A percentile compares a stretch with the other conserved stretches of the same genome.
Conservation (phyloP, 306 rosid genomes). For the Benincasa hispida region DNA sequence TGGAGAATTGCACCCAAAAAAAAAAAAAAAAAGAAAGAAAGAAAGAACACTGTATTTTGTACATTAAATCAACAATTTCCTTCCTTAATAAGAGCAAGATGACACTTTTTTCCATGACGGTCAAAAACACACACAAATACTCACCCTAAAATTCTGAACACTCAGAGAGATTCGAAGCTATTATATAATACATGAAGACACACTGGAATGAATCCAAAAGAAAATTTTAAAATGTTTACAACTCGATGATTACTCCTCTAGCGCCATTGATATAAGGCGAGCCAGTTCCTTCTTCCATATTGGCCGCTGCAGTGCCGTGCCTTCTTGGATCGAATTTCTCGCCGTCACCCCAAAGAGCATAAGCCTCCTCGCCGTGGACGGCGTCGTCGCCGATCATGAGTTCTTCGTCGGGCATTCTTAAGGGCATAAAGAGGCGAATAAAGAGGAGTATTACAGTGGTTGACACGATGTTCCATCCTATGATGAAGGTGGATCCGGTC, state of each 20-base stretch:
- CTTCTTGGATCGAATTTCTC: conserved; percentile 73
- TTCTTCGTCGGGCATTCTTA: conserved; percentile 83
- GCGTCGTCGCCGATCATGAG: conserved; percentile 85
- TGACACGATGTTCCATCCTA: conserved; percentile 80
- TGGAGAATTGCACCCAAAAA: background rate
- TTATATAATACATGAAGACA: background rate
- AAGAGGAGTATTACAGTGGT: conserved; percentile 60
- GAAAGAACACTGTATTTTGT: background rate
- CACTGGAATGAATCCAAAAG: background rate
- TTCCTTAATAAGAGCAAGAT: background rate
- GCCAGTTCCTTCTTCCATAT: conserved; percentile 8
- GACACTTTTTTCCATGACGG: background rate
- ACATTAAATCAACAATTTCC: background rate
- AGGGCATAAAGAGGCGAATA: conserved; percentile 53
- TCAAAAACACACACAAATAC: background rate
- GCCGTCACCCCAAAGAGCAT: conserved; percentile 98
- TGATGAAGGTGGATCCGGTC: conserved; percentile 53
- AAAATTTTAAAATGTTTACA: conserved; percentile 12
- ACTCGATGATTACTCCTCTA: conserved; percentile 69
- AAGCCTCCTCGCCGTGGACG: conserved; percentile 93
- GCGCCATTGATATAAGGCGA: conserved; percentile 87
- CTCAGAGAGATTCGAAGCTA: background rate
- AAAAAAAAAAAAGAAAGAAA: too few relatives aligned
- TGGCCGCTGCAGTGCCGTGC: conserved; percentile 35
- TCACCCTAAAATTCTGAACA: background rate